phyloP scores from a whole-genome alignment of 2,329 filamentous ascomycete genomes.

The Atkinsonella texensis region DNA sequence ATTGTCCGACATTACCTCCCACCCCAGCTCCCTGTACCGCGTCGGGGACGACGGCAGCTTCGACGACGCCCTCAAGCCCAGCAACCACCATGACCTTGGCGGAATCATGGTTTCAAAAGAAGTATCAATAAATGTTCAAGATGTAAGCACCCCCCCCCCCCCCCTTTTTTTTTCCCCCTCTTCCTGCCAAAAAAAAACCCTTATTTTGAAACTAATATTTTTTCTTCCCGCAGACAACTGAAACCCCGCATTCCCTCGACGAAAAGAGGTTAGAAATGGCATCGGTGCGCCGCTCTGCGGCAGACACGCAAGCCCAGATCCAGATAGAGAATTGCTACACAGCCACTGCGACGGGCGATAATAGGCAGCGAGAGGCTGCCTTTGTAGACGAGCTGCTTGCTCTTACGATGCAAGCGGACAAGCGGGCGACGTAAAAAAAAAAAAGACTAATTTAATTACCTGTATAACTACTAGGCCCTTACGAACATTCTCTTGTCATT shows the following conservation, averaged over 20 bases:
- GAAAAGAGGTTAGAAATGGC: constrained; percentile 1
- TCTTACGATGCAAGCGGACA: constrained; percentile 10
- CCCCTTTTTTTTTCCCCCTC: too few species aligned
- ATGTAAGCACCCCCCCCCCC: too few species aligned
- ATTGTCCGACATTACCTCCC: constrained; percentile 3
- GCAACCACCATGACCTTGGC: constrained; percentile 24
- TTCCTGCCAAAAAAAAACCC: too few species aligned
- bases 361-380: constrained; percentile 3
- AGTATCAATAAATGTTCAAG: constrained; percentile 39
- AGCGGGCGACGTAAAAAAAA: constrained; percentile 3
- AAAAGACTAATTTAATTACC: too few species aligned
- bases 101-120: constrained; percentile 53
- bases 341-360: constrained; percentile 7
- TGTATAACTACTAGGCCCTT: too few species aligned
- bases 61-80: constrained; percentile 10
- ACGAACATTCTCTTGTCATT: neutral
- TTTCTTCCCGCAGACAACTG: neutral
- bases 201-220: neutral
- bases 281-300: neutral
- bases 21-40: constrained; percentile 3
- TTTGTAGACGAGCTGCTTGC: constrained; percentile 13
- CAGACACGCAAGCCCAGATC: neutral
- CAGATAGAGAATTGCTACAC: constrained; percentile 5
- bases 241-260: neutral
- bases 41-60: constrained; percentile 8